These are phyloP conservation scores for Pythium grandisporangium DNA, from an alignment of 352 stramenopile species.

Conservation along the genomic window DNA sequence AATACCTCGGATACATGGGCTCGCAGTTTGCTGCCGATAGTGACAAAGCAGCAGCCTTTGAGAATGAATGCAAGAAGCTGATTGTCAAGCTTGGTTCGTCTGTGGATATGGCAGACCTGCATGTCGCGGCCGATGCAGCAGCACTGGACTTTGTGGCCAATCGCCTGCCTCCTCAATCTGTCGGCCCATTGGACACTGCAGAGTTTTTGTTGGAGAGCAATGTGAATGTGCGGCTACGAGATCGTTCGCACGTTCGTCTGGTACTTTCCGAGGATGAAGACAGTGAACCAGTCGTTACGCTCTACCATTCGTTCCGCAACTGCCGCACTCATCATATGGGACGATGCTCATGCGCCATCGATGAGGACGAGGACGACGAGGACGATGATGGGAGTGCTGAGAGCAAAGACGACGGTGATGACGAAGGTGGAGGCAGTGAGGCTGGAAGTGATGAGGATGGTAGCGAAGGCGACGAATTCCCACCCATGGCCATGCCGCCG, in stretches of 20 bases:
- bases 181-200: conserved; percentile 7
- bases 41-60: conserved; percentile 36
- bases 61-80: conserved; percentile 29
- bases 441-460: conserved; percentile 20
- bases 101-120: conserved; percentile 41
- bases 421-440: conserved; percentile 18
- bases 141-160: conserved; percentile 71
- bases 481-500: conserved; percentile 23
- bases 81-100: conserved; percentile 39
- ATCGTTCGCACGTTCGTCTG: conserved; percentile 61
- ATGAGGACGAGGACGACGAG: conserved; percentile 16
- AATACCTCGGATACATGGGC: conserved; percentile 67
- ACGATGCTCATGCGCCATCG: conserved; percentile 45
- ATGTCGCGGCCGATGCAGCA: conserved; percentile 64
- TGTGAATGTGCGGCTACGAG: conserved; percentile 44
- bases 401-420: conserved; percentile 10
- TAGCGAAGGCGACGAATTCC: conserved; percentile 14
- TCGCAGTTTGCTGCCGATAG: conserved; percentile 41
- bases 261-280: conserved; percentile 48
- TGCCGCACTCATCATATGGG: conserved; percentile 82
- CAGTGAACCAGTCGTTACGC: conserved; percentile 46
- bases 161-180: conserved; percentile 38
- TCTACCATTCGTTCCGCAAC: conserved; percentile 71
- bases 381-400: conserved; percentile 15
- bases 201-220: conserved; percentile 38